phyloP scores from a whole-genome alignment of 371 early-diverging fungal species.

The Smittium mucronatum region DNA sequence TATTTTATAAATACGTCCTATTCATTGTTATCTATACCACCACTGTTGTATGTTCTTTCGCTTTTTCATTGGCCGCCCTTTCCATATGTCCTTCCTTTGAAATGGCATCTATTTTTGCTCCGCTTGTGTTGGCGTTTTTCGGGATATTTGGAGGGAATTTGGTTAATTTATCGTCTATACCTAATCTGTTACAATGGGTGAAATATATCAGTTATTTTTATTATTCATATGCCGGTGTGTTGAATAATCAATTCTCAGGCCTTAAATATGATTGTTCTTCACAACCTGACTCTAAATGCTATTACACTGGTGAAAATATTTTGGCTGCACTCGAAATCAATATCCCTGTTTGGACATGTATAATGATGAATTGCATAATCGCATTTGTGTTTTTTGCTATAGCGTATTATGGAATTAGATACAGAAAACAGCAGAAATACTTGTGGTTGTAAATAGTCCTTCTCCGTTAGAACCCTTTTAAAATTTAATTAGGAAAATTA shows the following conservation, averaged over 20 bases:
- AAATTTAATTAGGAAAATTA: too few species aligned
- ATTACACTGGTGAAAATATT: conserved; percentile 19
- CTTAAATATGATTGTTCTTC: conserved; percentile 19
- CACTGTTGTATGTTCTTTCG: conserved; percentile 22
- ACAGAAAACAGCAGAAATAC: not conserved
- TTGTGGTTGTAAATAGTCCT: not conserved
- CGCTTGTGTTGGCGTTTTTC: conserved; percentile 33
- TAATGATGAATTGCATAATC: not conserved
- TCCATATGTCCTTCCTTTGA: conserved; percentile 26
- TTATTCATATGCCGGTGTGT: conserved; percentile 30
- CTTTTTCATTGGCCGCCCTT: conserved; percentile 22
- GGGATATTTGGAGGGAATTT: conserved; percentile 36
- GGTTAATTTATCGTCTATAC: conserved; percentile 29
- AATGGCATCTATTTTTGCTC: conserved; percentile 34
- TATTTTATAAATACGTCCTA: conserved; percentile 8
- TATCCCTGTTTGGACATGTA: conserved; percentile 16
- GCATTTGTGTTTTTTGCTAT: conserved; percentile 1
- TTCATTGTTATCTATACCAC: conserved; percentile 20
- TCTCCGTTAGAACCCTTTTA: too few species aligned
- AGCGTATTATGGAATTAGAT: conserved; percentile 6
- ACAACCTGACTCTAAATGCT: conserved; percentile 13
- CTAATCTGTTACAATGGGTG: conserved; percentile 28
- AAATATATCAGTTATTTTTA: conserved; percentile 31
- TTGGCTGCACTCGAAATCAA: conserved; percentile 22
- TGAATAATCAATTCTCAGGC: conserved; percentile 28